Evolutionary conservation across 345 rosid species (phyloP), one percentile per base, ranked within the genome.

Genomic region (Linum trigynum): DNA sequence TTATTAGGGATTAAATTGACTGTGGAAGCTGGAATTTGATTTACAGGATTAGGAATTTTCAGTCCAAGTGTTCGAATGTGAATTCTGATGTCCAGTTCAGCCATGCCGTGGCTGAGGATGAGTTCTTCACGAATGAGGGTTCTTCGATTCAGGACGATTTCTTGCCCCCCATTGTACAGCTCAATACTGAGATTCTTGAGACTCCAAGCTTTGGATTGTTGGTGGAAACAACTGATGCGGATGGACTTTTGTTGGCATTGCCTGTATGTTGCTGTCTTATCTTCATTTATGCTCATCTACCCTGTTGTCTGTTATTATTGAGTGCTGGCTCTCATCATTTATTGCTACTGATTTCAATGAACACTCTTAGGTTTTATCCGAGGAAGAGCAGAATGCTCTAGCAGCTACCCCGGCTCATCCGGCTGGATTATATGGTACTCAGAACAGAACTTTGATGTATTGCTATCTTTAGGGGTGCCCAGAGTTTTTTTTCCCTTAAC

Each of bases 341-440:
- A 12, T 62, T 77, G 37, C 58, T 11, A 11, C 64, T 62, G 61
- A 42, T 62, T 55, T 58, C 50, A 43, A 63, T 60, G 58, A 23
- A 23, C 32, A 48, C 59, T 55, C 61, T 62, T 68, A 92, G 98
- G 97, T 88, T 61, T 79, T 92, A 74, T 80, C 97, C 4, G 84
- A 82, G 83, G 90, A 88, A 70, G 92, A 92, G 85, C 98, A 92
- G 72, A 82, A 77, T 71, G 86, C 76, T 43, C 94, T 90, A 58
- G 98, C 98, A 56, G 91, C 96, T 53, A 90, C 91, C 14, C 96
- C 98, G 8, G 96, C 98, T 56, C 98, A 90, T 76, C 88, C 94
- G 1, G 87, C 79, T 66, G 97, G 90, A 67, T 72, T 92, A 72
- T 85, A 84, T 76, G 91, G 98, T 92, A 79, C 38, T 17, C 61